Percentiles rank a stretch among this genome's conserved stretches.
These are phyloP conservation scores for Diutina ranongensis DNA, from an alignment of 1,139 yeast species.

Conservation along the genomic window DNA sequence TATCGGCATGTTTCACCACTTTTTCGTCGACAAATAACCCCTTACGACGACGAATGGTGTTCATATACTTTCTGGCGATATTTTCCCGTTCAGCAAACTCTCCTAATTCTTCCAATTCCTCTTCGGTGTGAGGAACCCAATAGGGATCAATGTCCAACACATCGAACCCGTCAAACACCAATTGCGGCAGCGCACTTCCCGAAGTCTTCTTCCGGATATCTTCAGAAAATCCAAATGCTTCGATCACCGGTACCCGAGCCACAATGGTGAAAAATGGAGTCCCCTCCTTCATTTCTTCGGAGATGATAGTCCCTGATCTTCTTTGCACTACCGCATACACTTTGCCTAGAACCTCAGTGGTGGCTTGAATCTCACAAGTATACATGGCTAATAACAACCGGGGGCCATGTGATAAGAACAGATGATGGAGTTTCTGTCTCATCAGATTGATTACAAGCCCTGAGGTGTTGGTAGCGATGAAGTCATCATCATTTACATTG, in stretches of 20 bases:
- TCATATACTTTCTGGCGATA: conserved; percentile 79
- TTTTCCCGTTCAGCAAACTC: conserved; percentile 90
- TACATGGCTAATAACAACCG: conserved; percentile 87
- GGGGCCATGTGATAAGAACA: conserved; percentile 73
- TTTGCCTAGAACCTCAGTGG: conserved; percentile 88
- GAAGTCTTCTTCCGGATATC: conserved; percentile 89
- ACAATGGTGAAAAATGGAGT: conserved; percentile 88
- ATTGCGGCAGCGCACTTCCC: conserved; percentile 95
- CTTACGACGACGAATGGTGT: conserved; percentile 68
- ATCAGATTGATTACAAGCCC: conserved; percentile 69
- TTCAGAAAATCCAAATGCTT: conserved; percentile 94
- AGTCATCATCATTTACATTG: conserved; percentile 18
- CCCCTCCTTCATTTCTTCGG: conserved; percentile 96
- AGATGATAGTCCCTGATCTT: conserved; percentile 72
- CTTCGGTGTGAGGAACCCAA: conserved; percentile 99
- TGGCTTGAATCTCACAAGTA: conserved; percentile 89
- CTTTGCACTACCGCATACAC: conserved; percentile 91
- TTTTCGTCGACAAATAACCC: conserved; percentile 87
- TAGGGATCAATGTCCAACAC: conserved; percentile 86
- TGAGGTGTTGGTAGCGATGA: conserved; percentile 27
- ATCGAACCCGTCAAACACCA: conserved; percentile 84
- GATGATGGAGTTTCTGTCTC: conserved; percentile 60
- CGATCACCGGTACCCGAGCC: conserved; percentile 85
- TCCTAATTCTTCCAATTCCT: conserved; percentile 87
- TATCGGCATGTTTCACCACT: conserved; percentile 83